These are phyloP conservation scores for Hymenoscyphus occultus DNA, from an alignment of 2,329 filamentous ascomycete genomes.

Conservation along the genomic window DNA sequence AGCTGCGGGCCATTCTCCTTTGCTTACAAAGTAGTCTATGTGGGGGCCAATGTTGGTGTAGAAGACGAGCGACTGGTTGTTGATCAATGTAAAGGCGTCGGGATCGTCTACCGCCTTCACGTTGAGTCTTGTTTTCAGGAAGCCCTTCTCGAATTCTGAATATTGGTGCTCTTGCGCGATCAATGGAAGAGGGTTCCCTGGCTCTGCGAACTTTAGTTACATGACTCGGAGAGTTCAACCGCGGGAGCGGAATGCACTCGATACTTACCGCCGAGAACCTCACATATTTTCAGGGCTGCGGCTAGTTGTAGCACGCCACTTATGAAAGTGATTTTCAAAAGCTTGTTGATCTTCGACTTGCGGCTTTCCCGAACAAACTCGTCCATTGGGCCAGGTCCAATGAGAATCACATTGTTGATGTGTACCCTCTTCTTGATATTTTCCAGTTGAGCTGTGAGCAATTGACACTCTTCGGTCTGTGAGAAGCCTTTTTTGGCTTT, in stretches of 20 bases:
- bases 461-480: not conserved
- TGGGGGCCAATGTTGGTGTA: not conserved
- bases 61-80: not conserved
- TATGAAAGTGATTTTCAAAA: not conserved
- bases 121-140: not conserved
- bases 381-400: not conserved
- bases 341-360: not conserved
- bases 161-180: not conserved
- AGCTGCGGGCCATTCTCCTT: not conserved
- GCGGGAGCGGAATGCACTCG: too few species aligned
- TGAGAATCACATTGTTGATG: not conserved
- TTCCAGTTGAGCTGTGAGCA: not conserved
- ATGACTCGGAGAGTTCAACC: not conserved
- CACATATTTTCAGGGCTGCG: not conserved
- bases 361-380: not conserved
- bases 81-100: not conserved
- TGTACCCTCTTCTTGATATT: not conserved
- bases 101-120: not conserved
- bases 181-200: not conserved
- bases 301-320: not conserved
- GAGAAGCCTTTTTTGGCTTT: not conserved
- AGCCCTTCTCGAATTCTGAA: not conserved
- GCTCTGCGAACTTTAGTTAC: not conserved
- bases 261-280: not conserved
- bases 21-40: slow-evolving; percentile 1